Conservation (phyloP, 805 yeast species). For the Candida sakaeoensis region DNA sequence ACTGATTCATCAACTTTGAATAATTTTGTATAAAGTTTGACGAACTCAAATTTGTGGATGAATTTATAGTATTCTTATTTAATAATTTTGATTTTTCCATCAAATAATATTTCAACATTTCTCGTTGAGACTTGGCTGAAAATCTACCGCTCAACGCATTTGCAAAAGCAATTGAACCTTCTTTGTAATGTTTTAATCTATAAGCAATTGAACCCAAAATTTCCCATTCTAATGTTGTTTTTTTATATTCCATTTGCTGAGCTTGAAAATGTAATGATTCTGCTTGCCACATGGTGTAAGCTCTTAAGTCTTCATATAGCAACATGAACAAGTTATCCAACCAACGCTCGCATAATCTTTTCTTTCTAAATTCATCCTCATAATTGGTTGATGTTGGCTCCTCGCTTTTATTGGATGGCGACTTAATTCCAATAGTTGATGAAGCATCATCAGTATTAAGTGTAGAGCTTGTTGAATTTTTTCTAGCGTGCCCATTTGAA, state of each 20-base stretch:
- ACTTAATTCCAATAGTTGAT: constrained; percentile 36
- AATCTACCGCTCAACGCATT: constrained; percentile 71
- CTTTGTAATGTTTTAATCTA: constrained; percentile 80
- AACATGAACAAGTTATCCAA: constrained; percentile 67
- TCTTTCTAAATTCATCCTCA: constrained; percentile 52
- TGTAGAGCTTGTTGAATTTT: constrained; percentile 12
- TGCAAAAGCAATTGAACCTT: constrained; percentile 81
- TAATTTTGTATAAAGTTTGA: constrained; percentile 25
- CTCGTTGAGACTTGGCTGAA: constrained; percentile 74
- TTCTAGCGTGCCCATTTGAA: constrained; percentile 13
- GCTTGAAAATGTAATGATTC: constrained; percentile 86
- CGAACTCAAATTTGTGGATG: constrained; percentile 4
- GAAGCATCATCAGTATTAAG: constrained; percentile 16
- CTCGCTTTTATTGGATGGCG: constrained; percentile 20
- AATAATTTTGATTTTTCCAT: constrained; percentile 43
- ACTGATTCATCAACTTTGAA: constrained; percentile 36
- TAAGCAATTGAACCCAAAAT: constrained; percentile 80
- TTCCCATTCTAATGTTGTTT: constrained; percentile 88
- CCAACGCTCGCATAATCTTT: constrained; percentile 72
- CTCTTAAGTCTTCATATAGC: constrained; percentile 67
- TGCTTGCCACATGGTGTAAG: constrained; percentile 91
- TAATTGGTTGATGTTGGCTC: constrained; percentile 15
- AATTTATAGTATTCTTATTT: constrained; percentile 22
- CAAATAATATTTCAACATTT: constrained; percentile 62
- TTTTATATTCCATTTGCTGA: constrained; percentile 75